Base-by-base conservation (phyloP, 176 grass and related monocot species). In the Poa annua region DNA sequence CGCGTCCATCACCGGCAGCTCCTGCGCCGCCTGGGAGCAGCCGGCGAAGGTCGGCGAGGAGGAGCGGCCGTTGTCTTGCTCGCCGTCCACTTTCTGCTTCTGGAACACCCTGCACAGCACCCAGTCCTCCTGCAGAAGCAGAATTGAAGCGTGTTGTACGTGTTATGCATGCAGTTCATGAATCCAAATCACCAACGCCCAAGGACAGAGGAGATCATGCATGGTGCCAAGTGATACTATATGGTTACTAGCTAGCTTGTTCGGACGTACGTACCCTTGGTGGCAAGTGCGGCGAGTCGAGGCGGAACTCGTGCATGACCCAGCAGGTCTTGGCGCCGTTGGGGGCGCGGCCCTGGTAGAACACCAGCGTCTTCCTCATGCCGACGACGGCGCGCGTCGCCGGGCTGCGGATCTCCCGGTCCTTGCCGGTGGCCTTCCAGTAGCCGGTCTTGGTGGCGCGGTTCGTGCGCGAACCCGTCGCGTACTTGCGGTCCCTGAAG, bases 281-380 rank as follows among this genome's bases (percentile, higher is more conserved):
- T 20, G 92, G 92, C 6, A 86, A 74, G 35, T 90, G 89, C 67
- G 89, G 92, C 26, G 85, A 80, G 79, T 97, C 87, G 53, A 97
- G 88, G 29, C 94, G 87, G 87, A 94, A 94, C 73, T 97, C 94
- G 32, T 97, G 94, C 94, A 97, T 97, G 85, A 97, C 78, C 92
- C 92, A 97, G 63, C 73, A 62, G 17, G 86, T 88, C 84, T 97
- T 97, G 79, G 68, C n/a, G 22, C 94, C 94, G 29, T 89, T 92
- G 44, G 94, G 94, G 35, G 94, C 94, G 36, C 94, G 80, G 2
- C 94, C 94, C 61, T 84, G 87, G 68, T 97, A 94, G 88, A 97
- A 94, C 21, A 97, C 94, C n/a, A 97, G 80, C 24, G 94, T 97
- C 87, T 97, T 97, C 67, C 94, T 77, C 94, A 97, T 97, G 49